Base-by-base conservation (phyloP, 2,329 filamentous ascomycete genomes). In the Talaromyces verruculosus region DNA sequence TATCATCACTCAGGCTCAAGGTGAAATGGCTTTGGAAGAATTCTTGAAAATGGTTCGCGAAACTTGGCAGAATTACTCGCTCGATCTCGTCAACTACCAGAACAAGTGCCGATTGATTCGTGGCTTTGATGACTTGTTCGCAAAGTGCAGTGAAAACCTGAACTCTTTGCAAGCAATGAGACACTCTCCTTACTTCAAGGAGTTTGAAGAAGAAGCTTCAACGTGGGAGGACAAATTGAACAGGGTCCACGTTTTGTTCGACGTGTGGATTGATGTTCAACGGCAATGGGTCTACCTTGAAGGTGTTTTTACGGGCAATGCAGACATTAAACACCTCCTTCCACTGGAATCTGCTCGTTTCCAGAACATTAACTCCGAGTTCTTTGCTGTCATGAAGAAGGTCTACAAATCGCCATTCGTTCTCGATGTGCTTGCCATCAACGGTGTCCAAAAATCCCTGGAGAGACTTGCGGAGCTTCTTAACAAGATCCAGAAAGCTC, bases 211-310 rank as follows among this genome's bases (percentile, higher is more conserved):
- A 73, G 95, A 99, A 72, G 96, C 96, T 6, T 91, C 93, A 0
- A 87, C 91, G 0, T 99, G 95, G 95, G 96, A 99, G 79, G 96
- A 99, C 80, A 97, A 96, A 77, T 85, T 99, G 30, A 99, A 98
- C 77, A 89, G 95, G 55, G 93, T 99, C 2, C 95, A 99, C 76
- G 92, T 99, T 17, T 85, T 99, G 10, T 99, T 99, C 74, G 95
- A 99, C 77, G 93, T 99, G 17, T 99, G 96, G 96, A 99, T 99
- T 72, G 96, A 99, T 79, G 96, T 99, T n/a, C 95, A 99, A 78
- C 90, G 96, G 68, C 95, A 99, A 81, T 99, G 95, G 95, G 95
- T 99, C 7, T 99, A 99, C 77, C 87, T 99, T 5, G 96, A 99
- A 80, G 95, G 95, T 70, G 95, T 99, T 39, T 99, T 99, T 76